These are phyloP conservation scores for Lotmaria passim DNA, from an alignment of 208 protist species.

Conservation along the genomic window DNA sequence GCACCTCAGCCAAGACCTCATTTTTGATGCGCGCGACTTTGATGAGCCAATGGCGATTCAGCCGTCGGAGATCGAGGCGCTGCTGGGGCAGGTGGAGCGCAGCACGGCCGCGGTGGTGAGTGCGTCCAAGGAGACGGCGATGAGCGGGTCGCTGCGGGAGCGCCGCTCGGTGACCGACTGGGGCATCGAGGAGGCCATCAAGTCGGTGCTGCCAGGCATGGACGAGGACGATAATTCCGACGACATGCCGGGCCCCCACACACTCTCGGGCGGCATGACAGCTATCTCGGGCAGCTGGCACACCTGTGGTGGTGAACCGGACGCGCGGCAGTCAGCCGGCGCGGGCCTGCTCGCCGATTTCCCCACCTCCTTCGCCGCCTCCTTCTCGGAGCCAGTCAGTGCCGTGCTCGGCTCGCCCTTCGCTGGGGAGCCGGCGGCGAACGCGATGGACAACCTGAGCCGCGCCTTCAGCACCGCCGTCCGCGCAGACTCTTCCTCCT, in stretches of 20 bases:
- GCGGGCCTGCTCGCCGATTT: conserved; percentile 27
- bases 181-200: conserved; percentile 38
- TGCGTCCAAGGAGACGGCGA: conserved; percentile 13
- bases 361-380: conserved; percentile 34
- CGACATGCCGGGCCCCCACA: conserved; percentile 20
- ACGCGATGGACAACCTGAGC: conserved; percentile 32
- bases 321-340: conserved; percentile 4
- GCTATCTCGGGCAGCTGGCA: conserved; percentile 36
- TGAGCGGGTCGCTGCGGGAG: conserved; percentile 31
- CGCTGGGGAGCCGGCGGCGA: conserved; percentile 14
- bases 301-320: conserved; percentile 29
- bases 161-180: conserved; percentile 32
- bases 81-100: conserved; percentile 37
- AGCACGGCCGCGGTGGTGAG: conserved; percentile 9
- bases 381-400: conserved; percentile 25
- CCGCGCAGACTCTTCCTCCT: conserved; percentile 28
- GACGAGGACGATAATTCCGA: conserved; percentile 41
- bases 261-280: conserved; percentile 7
- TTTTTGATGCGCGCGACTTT: conserved; percentile 27
- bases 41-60: conserved; percentile 20
- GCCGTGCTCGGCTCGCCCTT: conserved; percentile 22
- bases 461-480: conserved; percentile 38
- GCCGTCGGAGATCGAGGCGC: conserved; percentile 33
- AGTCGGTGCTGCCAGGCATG: conserved; percentile 36
- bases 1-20: conserved; percentile 22